These are phyloP conservation scores for Eimeria sp. DNA, from an alignment of 169 alveolate genomes.

Conservation along the genomic window DNA sequence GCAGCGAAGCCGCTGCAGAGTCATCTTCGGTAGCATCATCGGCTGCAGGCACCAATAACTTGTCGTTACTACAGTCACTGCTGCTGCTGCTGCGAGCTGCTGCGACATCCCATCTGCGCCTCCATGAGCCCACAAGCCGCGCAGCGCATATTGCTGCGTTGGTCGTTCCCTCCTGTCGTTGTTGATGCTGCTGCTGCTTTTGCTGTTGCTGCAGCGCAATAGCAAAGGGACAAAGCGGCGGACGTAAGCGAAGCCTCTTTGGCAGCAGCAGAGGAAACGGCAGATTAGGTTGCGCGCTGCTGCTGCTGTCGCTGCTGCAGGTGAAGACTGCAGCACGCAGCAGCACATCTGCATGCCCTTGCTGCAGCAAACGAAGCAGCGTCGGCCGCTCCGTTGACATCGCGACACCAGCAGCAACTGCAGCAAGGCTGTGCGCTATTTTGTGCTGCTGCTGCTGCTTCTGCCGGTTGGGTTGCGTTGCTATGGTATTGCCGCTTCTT, in stretches of 20 bases:
- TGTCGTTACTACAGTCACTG: neutral
- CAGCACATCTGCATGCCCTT: neutral
- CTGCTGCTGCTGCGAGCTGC: slow-evolving; percentile 37
- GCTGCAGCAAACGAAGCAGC: neutral
- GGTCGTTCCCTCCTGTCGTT: neutral
- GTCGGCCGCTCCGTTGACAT: neutral
- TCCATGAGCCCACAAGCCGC: neutral
- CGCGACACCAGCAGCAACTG: slow-evolving; percentile 11
- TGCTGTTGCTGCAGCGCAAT: neutral
- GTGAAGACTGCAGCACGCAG: neutral
- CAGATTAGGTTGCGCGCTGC: neutral
- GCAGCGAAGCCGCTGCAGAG: neutral
- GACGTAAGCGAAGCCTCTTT: neutral
- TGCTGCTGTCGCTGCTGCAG: slow-evolving; percentile 18
- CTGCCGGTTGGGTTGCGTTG: neutral
- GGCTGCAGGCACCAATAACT: neutral
- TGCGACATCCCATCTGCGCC: neutral
- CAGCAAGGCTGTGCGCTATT: neutral
- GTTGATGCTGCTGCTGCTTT: slow-evolving; percentile 45
- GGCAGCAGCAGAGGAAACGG: neutral
- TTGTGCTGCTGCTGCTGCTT: too few species aligned
- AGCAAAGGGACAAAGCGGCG: neutral
- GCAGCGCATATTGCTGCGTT: slow-evolving; percentile 1
- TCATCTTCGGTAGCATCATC: neutral
- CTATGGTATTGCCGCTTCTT: neutral